Conservation (phyloP, 2,329 filamentous ascomycete species). For the Hymenoscyphus fraxineus region DNA sequence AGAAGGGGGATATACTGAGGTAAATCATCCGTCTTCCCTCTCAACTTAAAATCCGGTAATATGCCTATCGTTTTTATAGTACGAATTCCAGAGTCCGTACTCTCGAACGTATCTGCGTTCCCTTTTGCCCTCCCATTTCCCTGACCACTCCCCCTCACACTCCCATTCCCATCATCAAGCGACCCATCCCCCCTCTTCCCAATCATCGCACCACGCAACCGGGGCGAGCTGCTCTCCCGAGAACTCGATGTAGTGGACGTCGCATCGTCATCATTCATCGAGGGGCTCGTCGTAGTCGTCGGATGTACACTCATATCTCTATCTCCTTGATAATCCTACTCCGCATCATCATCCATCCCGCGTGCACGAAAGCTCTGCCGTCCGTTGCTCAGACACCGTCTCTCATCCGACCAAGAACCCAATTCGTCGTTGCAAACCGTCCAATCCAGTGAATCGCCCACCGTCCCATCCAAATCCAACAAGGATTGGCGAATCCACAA, state of each 20-base stretch:
- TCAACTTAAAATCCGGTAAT: slow-evolving; percentile 27
- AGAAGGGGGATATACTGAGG: slow-evolving; percentile 30
- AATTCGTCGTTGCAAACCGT: not conserved
- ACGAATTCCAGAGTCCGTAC: slow-evolving; percentile 9
- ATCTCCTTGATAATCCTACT: too few relatives aligned
- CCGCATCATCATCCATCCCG: too few relatives aligned
- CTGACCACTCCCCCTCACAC: not conserved
- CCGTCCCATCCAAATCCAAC: not conserved
- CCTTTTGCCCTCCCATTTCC: not conserved
- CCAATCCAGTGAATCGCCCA: not conserved
- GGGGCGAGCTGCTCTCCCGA: not conserved
- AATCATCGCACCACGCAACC: not conserved
- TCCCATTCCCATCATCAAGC: not conserved
- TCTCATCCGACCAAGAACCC: too few relatives aligned
- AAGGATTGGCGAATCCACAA: not conserved
- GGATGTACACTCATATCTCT: not conserved
- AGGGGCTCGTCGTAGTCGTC: not conserved
- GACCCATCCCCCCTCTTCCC: not conserved
- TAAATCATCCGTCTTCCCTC: slow-evolving; percentile 35
- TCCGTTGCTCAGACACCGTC: too few relatives aligned
- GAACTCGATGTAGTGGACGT: slow-evolving; percentile 1
- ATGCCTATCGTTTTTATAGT: slow-evolving; percentile 28
- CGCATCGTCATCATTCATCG: not conserved
- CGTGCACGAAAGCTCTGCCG: too few relatives aligned
- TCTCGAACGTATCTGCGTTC: not conserved